phyloP scores from a whole-genome alignment of 495 filamentous ascomycete species.

The Evansstolkia leycettana region DNA sequence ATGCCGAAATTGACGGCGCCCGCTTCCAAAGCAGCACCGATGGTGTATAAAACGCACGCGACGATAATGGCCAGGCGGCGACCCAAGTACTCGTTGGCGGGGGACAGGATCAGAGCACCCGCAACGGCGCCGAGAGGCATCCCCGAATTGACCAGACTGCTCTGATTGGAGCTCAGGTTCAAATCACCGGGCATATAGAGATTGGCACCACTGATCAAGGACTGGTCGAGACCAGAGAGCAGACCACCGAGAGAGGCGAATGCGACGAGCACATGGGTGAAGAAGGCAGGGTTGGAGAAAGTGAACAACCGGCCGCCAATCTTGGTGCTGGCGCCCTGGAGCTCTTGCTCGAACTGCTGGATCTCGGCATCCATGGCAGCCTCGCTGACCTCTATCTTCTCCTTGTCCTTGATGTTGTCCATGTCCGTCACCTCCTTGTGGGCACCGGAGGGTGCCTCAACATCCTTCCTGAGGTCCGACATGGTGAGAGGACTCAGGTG shows the following conservation, averaged over 20 bases:
- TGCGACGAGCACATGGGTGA: constrained; percentile 48
- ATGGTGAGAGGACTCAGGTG: neutral
- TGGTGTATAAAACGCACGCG: constrained; percentile 43
- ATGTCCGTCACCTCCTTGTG: constrained; percentile 19
- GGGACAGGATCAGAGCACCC: constrained; percentile 45
- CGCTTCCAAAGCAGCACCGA: constrained; percentile 47
- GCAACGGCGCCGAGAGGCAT: constrained; percentile 50
- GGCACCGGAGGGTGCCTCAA: constrained; percentile 12
- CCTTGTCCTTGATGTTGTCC: constrained; percentile 16
- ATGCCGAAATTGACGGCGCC: constrained; percentile 47
- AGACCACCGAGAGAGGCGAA: constrained; percentile 53
- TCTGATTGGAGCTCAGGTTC: constrained; percentile 27
- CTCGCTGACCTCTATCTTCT: constrained; percentile 13
- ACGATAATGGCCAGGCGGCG: constrained; percentile 47
- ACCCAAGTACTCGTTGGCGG: constrained; percentile 45
- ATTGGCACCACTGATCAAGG: constrained; percentile 47
- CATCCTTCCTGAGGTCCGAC: constrained; percentile 6
- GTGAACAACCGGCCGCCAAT: constrained; percentile 15
- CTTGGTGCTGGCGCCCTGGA: constrained; percentile 17
- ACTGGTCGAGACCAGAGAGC: constrained; percentile 50
- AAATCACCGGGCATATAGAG: constrained; percentile 40
- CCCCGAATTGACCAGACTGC: constrained; percentile 43
- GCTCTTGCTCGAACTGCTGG: constrained; percentile 18
- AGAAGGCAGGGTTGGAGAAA: constrained; percentile 27
- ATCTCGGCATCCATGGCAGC: constrained; percentile 28